Evolutionary conservation across 2,329 filamentous ascomycete genomes (phyloP).

Genomic region (Fonsecaea pedrosoi): DNA sequence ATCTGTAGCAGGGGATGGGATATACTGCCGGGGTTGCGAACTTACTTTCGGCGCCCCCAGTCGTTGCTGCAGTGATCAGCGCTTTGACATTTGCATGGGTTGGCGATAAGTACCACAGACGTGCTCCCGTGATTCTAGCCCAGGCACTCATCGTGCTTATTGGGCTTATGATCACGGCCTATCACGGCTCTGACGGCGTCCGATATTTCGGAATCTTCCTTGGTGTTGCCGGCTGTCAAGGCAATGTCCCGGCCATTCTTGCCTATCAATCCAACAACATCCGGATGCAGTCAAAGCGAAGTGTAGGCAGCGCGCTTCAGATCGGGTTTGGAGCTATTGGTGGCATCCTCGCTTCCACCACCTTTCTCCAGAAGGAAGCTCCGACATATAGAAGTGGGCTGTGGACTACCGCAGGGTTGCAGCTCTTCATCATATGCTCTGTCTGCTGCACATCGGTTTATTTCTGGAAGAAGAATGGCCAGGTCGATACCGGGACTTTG

Average conservation of each 20-base stretch:
- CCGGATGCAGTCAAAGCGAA: slow-evolving; percentile 42
- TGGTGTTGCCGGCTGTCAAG: slow-evolving; percentile 42
- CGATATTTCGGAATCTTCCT: slow-evolving; percentile 45
- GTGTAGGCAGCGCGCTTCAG: slow-evolving; percentile 48
- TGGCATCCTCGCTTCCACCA: slow-evolving; percentile 39
- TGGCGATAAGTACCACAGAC: slow-evolving; percentile 42
- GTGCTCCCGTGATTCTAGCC: slow-evolving; percentile 41
- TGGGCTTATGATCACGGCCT: slow-evolving; percentile 43
- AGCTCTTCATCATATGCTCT: slow-evolving; percentile 41
- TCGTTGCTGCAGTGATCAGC: slow-evolving; percentile 40
- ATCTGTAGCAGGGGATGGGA: slow-evolving; percentile 40
- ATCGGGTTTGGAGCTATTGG: slow-evolving; percentile 47
- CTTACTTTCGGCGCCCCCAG: slow-evolving; percentile 44
- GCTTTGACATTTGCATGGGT: slow-evolving; percentile 41
- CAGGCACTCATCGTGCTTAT: slow-evolving; percentile 41
- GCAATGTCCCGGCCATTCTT: slow-evolving; percentile 44
- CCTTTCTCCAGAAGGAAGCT: slow-evolving; percentile 39
- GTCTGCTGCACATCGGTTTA: slow-evolving; percentile 41
- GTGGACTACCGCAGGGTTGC: slow-evolving; percentile 32
- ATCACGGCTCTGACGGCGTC: slow-evolving; percentile 36
- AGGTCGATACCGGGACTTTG: slow-evolving; percentile 42
- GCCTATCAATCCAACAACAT: slow-evolving; percentile 47
- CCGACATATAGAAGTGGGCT: slow-evolving; percentile 39
- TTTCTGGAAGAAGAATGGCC: slow-evolving; percentile 44
- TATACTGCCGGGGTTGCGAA: slow-evolving; percentile 41